These are phyloP conservation scores for Termitomyces sp. DNA, from an alignment of 768 basidiomycete genomes.

Conservation along the genomic window DNA sequence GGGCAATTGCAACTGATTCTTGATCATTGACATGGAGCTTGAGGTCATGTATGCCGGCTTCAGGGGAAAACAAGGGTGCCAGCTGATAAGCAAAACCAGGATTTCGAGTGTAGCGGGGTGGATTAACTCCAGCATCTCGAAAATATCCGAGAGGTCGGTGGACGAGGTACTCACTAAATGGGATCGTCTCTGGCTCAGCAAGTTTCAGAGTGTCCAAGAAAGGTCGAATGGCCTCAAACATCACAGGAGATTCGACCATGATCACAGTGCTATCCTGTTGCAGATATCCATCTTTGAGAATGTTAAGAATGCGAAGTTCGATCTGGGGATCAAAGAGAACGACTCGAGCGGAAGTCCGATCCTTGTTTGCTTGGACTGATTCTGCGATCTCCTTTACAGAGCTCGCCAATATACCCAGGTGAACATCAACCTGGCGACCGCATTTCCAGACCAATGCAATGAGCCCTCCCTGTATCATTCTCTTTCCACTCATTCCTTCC, in stretches of 20 bases:
- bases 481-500: slow-evolving; percentile 54
- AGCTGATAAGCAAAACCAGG: slow-evolving; percentile 57
- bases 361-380: slow-evolving; percentile 26
- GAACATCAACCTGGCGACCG: slow-evolving; percentile 27
- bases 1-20: slow-evolving; percentile 40
- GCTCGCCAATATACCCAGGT: slow-evolving; percentile 50
- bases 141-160: slow-evolving; percentile 34
- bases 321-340: slow-evolving; percentile 60
- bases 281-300: slow-evolving; percentile 15
- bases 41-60: slow-evolving; percentile 31
- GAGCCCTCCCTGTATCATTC: slow-evolving; percentile 56
- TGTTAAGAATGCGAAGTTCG: slow-evolving; percentile 38
- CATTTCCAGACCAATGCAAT: slow-evolving; percentile 53
- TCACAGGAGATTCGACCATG: slow-evolving; percentile 56
- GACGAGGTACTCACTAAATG: slow-evolving; percentile 50
- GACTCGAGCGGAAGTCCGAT: slow-evolving; percentile 40
- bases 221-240: slow-evolving; percentile 64
- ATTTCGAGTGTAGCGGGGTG: slow-evolving; percentile 48
- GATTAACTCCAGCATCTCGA: slow-evolving; percentile 27
- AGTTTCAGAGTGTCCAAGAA: slow-evolving; percentile 55
- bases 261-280: slow-evolving; percentile 22
- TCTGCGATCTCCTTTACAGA: slow-evolving; percentile 38
- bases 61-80: slow-evolving; percentile 41
- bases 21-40: slow-evolving; percentile 35
- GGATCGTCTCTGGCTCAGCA: slow-evolving; percentile 49